Evolutionary conservation across 1,284 basidiomycete genomes (phyloP), one percentile per base, ranked within the genome.

Genomic region (Crepidotus sp.): DNA sequence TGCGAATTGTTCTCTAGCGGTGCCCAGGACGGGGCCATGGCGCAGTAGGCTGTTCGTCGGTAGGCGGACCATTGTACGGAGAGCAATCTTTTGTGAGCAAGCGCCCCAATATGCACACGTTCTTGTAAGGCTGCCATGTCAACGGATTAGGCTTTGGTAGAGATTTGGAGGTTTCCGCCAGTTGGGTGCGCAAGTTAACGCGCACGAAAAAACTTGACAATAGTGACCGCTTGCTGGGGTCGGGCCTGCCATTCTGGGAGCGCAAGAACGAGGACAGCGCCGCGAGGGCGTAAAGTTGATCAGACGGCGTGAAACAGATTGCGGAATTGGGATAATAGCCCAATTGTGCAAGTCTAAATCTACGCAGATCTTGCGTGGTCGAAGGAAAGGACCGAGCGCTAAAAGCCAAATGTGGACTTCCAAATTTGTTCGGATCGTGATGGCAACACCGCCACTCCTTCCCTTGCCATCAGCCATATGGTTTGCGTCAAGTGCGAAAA

Each of bases 61-160:
- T 63, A 69, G 61, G 68, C 57, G 57, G 58, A 54, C 65, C 59
- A 70, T 69, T 66, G 68, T 65, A 57, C 60, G 61, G 57, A 54
- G 56, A 55, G 60, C 60, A 61, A 64, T 66, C 70, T 72, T 73
- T 72, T 72, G 70, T 73, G 63, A 68, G 54, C 59, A 59, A 61
- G 61, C 39, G 58, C 51, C 50, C 55, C 57, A 58, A 61, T 57
- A 56, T 61, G 61, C 62, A 59, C 58, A 62, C 56, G 56, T 59
- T 64, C 64, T 64, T 66, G 64, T 66, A 57, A 57, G 57, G 67
- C 62, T 71, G 65, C 62, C 74, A 77, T 78, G 76, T 77, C 76
- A 77, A 78, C 76, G 57, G 59, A 56, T 60, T 65, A 58, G 54
- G 57, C 51, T 52, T 55, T 55, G 46, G 53, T 54, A 57, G 32